Percentiles rank a stretch among this genome's conserved stretches.
Conservation (phyloP, 2,329 filamentous ascomycete species). For the Amylocarpus encephaloides region DNA sequence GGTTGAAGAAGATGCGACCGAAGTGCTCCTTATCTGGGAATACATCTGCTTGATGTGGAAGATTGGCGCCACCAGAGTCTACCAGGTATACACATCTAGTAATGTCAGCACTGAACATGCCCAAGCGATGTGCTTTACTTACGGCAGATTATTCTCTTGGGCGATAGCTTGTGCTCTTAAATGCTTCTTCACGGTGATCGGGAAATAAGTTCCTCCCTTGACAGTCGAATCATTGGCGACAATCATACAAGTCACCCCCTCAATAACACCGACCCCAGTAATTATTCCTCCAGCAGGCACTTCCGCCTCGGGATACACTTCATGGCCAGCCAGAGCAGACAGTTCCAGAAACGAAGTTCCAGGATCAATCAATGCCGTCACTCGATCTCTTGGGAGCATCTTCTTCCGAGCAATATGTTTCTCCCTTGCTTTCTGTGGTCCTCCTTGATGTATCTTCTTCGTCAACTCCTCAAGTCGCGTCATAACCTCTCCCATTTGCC, state of each 20-base stretch:
- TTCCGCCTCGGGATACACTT: slow-evolving; percentile 79
- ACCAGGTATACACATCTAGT: slow-evolving; percentile 84
- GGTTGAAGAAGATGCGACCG: slow-evolving; percentile 94
- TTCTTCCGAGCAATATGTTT: slow-evolving; percentile 86
- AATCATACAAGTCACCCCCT: slow-evolving; percentile 87
- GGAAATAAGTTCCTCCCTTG: slow-evolving; percentile 95
- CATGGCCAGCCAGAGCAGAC: slow-evolving; percentile 83
- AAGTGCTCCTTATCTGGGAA: slow-evolving; percentile 96
- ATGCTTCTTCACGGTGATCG: slow-evolving; percentile 97
- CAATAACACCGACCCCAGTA: slow-evolving; percentile 82
- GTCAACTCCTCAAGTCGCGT: slow-evolving; percentile 64
- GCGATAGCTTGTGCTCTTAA: slow-evolving; percentile 86
- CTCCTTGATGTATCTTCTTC: slow-evolving; percentile 65
- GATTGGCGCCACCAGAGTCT: slow-evolving; percentile 89
- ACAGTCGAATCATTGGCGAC: slow-evolving; percentile 96
- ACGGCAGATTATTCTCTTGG: slow-evolving; percentile 73
- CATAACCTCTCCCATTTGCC: slow-evolving; percentile 70
- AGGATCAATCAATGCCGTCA: slow-evolving; percentile 80
- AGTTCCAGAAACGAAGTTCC: slow-evolving; percentile 89
- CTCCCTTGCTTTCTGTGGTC: slow-evolving; percentile 71
- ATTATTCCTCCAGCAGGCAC: slow-evolving; percentile 88
- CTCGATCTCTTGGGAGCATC: slow-evolving; percentile 87
- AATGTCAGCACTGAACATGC: not conserved
- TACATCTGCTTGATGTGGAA: slow-evolving; percentile 91
- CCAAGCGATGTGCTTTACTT: slow-evolving; percentile 26